These are phyloP conservation scores for Boletus bicolor DNA, from an alignment of 768 basidiomycete genomes.

Conservation along the genomic window DNA sequence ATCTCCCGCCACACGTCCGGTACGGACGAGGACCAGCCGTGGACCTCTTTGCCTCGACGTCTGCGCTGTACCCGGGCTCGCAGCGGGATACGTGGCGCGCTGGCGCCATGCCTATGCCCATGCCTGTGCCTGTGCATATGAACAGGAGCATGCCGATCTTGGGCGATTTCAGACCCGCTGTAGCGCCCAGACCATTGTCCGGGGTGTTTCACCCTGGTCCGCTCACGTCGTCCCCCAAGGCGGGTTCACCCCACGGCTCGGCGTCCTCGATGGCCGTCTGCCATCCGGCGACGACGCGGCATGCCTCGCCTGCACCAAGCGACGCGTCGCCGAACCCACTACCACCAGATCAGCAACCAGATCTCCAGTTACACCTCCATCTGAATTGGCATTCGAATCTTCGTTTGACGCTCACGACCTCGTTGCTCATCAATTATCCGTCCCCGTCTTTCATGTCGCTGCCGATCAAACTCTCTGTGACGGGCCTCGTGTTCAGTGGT, in stretches of 20 bases:
- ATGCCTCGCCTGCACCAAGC: conserved; percentile 12
- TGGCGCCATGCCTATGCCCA: conserved; percentile 16
- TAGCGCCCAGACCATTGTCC: conserved; percentile 23
- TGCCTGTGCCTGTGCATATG: neutral
- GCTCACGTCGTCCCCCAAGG: conserved; percentile 28
- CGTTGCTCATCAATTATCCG: conserved; percentile 94
- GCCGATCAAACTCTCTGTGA: conserved; percentile 91
- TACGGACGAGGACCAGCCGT: conserved; percentile 56
- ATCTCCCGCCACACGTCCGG: conserved; percentile 70
- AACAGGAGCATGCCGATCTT: conserved; percentile 38
- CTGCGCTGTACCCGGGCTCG: conserved; percentile 39
- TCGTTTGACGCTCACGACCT: conserved; percentile 85
- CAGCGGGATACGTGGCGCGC: conserved; percentile 45
- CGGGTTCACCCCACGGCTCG: conserved; percentile 12
- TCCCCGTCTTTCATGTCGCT: conserved; percentile 95
- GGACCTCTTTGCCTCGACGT: conserved; percentile 59
- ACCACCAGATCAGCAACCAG: conserved; percentile 39
- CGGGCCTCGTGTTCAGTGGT: conserved; percentile 80
- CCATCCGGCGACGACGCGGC: conserved; percentile 15
- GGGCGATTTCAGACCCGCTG: conserved; percentile 34
- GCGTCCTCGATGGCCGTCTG: conserved; percentile 15
- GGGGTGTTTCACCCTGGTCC: conserved; percentile 34
- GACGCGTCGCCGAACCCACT: neutral
- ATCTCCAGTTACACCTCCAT: conserved; percentile 86
- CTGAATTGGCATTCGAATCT: conserved; percentile 86